Conservation (phyloP, 768 basidiomycete genomes). For the Collybia nuda region DNA sequence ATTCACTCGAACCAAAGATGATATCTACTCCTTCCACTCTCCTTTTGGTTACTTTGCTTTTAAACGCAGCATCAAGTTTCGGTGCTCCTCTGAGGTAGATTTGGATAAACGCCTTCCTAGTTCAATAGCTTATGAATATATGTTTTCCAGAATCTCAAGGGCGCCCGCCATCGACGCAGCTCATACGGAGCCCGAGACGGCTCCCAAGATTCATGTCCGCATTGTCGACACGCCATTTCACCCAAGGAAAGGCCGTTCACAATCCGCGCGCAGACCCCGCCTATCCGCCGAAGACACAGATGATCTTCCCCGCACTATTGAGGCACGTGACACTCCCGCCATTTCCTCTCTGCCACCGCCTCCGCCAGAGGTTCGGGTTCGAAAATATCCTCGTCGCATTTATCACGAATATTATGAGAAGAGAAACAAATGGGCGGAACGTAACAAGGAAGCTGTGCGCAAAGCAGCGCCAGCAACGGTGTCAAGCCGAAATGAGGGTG, state of each 20-base stretch:
- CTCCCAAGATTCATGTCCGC: constrained; percentile 21
- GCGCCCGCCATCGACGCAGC: constrained; percentile 22
- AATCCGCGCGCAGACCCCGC: constrained; percentile 24
- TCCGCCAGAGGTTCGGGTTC: constrained; percentile 1
- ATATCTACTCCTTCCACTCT: constrained; percentile 34
- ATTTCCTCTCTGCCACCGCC: constrained; percentile 1
- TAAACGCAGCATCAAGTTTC: constrained; percentile 33
- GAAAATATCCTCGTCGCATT: constrained; percentile 15
- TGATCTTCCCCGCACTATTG: constrained; percentile 19
- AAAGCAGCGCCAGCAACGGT: no score
- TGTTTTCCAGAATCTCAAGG: constrained; percentile 23
- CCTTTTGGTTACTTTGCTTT: constrained; percentile 35
- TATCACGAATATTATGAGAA: neutral
- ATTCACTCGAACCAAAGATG: constrained; percentile 37
- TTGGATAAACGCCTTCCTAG: neutral
- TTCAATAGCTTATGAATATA: neutral
- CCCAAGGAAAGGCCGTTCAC: constrained; percentile 20
- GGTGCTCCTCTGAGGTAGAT: constrained; percentile 41
- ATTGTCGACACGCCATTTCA: constrained; percentile 26
- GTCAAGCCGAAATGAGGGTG: no score
- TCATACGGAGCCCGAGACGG: constrained; percentile 22
- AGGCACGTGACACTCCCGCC: constrained; percentile 24
- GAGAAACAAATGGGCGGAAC: neutral
- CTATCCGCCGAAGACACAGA: constrained; percentile 22
- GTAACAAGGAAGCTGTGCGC: no score